Conservation (phyloP, 176 grass and related monocot genomes). For the Oryza coarctata region DNA sequence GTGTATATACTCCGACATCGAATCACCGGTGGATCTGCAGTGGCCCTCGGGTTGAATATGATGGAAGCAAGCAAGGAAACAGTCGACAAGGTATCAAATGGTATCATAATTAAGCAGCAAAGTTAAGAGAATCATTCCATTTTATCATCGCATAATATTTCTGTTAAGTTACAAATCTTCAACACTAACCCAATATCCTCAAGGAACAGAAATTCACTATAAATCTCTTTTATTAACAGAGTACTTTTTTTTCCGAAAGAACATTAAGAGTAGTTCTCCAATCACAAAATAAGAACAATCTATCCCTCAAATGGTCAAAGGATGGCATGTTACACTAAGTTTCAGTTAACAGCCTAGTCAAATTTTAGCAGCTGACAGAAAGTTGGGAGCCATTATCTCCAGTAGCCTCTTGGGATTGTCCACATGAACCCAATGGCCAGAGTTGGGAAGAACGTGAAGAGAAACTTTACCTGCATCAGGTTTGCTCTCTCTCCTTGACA, state of each 20-base stretch:
- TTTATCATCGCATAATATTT: not conserved
- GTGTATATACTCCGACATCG: not conserved
- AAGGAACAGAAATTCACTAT: not conserved
- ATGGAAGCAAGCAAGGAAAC: not conserved
- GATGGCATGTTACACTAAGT: not conserved
- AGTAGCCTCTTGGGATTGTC: constrained; percentile 92
- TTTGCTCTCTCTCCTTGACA: constrained; percentile 44
- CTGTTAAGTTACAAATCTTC: not conserved
- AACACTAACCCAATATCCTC: not conserved
- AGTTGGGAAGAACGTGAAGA: constrained; percentile 70
- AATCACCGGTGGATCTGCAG: not conserved
- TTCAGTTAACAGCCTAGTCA: constrained; percentile 14
- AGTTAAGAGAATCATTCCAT: not conserved
- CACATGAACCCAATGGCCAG: constrained; percentile 95
- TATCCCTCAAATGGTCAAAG: not conserved
- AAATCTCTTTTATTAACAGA: constrained; percentile 13
- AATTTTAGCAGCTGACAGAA: constrained; percentile 39
- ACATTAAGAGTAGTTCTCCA: not conserved
- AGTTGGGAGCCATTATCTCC: constrained; percentile 75
- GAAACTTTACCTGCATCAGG: constrained; percentile 64
- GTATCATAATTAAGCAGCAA: not conserved
- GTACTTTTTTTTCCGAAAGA: not conserved
- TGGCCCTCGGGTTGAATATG: not conserved
- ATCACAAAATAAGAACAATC: not conserved
- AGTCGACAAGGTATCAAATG: not conserved